phyloP scores from a whole-genome alignment of 352 stramenopile genomes.

The Pythium volutum region DNA sequence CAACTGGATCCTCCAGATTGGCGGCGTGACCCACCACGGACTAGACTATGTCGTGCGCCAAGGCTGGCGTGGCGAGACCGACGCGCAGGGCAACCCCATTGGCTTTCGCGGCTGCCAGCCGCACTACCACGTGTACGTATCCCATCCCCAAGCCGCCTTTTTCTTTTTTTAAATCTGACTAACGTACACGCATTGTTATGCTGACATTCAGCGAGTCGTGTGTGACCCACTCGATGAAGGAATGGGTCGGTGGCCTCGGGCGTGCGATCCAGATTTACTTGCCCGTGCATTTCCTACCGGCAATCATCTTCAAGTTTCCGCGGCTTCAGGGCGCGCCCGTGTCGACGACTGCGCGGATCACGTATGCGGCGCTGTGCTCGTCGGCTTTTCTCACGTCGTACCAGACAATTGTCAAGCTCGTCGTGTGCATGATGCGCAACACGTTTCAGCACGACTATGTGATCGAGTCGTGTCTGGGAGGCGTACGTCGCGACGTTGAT shows the following conservation, averaged over 20 bases:
- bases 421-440: constrained; percentile 73
- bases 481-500: constrained; percentile 33
- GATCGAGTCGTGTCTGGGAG: constrained; percentile 40
- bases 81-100: constrained; percentile 34
- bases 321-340: constrained; percentile 51
- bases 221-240: constrained; percentile 66
- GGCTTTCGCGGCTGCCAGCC: constrained; percentile 76
- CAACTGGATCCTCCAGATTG: constrained; percentile 79
- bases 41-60: constrained; percentile 69
- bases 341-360: constrained; percentile 42
- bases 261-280: constrained; percentile 79
- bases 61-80: constrained; percentile 45
- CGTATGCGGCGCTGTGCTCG: constrained; percentile 69
- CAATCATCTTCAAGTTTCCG: constrained; percentile 71
- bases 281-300: constrained; percentile 74
- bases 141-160: too few relatives aligned
- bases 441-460: constrained; percentile 62
- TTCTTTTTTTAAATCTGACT: too few relatives aligned
- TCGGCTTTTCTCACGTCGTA: constrained; percentile 83
- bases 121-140: constrained; percentile 79
- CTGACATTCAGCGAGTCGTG: constrained; percentile 63
- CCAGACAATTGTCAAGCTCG: constrained; percentile 72
- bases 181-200: too few relatives aligned
- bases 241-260: constrained; percentile 66
- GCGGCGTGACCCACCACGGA: constrained; percentile 66